Base-by-base conservation (phyloP, 495 filamentous ascomycete genomes). In the Penicillium macrosclerotiorum region DNA sequence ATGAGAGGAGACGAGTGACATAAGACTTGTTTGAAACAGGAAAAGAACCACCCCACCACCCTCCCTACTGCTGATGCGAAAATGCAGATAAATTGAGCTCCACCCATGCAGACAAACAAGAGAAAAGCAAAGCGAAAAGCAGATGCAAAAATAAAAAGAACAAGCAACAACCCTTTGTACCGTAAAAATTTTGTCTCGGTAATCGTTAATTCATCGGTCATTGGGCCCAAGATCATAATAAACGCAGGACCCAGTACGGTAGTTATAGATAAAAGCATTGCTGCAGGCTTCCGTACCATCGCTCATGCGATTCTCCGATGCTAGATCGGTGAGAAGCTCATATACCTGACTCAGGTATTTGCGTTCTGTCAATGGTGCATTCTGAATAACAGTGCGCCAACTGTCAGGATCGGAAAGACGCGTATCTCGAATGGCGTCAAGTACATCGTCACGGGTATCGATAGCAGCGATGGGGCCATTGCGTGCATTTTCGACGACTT, bases 331-430 rank as follows among this genome's bases (percentile, higher is more conserved):
- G 14, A 98, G 74, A 53, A 96, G 69, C 32, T 89, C 87, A 55
- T 93, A 86, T 30, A 97, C 75, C 57, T 96, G 88, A 32, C 80
- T 74, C n/a, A 96, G 72, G 57, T 97, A 97, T 56, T 86, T 82
- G 39, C 89, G 80, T 63, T 98, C 93, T 3, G 74, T 79, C 29
- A 86, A 77, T 5, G 85, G 83, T 5, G 87, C 84, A 30, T 74
- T 80, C 59, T 96, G 90, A 45, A 91, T 87, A 12, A 89, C 82
- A 35, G 71, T 75, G 19, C 86, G 82, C 93, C 93, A 98, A 53
- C 82, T 86, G 51, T 97, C 93, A 12, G 84, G 66, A 52, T 96
- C 91, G 1, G 80, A 82, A 8, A 96, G 76, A 14, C 81, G 71
- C 9, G 90, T 93, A 14, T 80, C 75, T 12, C 79, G 75, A 30